Evolutionary conservation across 2,329 filamentous ascomycete genomes (phyloP).

Genomic region (Blumeria hordei): DNA sequence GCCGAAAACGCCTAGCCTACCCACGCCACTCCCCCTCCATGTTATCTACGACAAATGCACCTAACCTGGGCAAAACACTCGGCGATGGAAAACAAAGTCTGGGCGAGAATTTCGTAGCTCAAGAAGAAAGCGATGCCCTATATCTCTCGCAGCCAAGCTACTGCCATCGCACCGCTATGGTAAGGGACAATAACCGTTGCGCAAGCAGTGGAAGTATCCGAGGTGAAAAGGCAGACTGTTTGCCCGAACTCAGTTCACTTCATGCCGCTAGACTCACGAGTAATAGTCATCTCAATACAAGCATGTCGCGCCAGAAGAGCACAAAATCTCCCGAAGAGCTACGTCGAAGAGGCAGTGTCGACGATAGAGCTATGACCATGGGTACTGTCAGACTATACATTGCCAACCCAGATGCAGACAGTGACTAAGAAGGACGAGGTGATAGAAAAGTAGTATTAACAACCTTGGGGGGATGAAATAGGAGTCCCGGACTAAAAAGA

Average conservation of each 20-base stretch:
- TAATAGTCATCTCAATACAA: slow-evolving; percentile 32
- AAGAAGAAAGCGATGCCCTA: slow-evolving; percentile 11
- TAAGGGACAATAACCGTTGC: slow-evolving; percentile 10
- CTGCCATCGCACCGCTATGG: slow-evolving; percentile 10
- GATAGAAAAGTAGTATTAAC: slow-evolving; percentile 6
- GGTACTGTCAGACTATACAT: slow-evolving; percentile 50
- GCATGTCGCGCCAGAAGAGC: slow-evolving; percentile 38
- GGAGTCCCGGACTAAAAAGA: no score
- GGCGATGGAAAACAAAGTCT: slow-evolving; percentile 4
- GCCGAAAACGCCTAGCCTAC: slow-evolving; percentile 18
- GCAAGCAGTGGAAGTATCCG: slow-evolving; percentile 13
- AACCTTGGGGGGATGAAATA: background rate
- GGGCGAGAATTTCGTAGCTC: slow-evolving; percentile 6
- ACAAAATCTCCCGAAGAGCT: slow-evolving; percentile 47
- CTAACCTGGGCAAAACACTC: slow-evolving; percentile 15
- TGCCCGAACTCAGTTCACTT: slow-evolving; percentile 25
- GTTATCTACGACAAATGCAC: slow-evolving; percentile 20
- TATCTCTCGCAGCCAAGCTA: slow-evolving; percentile 4
- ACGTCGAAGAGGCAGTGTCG: slow-evolving; percentile 54
- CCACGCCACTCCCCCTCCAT: slow-evolving; percentile 17
- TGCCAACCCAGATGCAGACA: slow-evolving; percentile 46
- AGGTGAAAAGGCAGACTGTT: slow-evolving; percentile 31
- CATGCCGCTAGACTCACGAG: slow-evolving; percentile 26
- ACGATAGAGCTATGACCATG: slow-evolving; percentile 48
- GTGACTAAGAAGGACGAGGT: slow-evolving; percentile 8